These are phyloP conservation scores for Ophiostoma novo-ulmi DNA, from an alignment of 2,329 filamentous ascomycete species.

Conservation along the genomic window DNA sequence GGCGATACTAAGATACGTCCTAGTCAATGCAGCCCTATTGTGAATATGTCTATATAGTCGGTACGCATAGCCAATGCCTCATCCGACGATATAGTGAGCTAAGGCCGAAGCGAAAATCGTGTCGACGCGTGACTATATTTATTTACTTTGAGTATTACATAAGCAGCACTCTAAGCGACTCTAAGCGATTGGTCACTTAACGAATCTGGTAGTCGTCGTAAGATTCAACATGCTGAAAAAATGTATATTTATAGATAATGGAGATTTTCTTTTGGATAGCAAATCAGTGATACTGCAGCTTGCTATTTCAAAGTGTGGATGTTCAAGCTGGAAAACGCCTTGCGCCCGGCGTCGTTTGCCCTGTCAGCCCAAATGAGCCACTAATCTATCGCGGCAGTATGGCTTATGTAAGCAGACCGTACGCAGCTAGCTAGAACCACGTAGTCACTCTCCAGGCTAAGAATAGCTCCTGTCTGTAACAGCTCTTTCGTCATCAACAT, in stretches of 20 bases:
- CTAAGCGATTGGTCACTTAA: neutral
- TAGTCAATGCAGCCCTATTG: neutral
- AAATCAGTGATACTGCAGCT: too few relatives aligned
- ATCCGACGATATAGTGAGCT: neutral
- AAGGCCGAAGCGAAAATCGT: neutral
- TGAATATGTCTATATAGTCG: neutral
- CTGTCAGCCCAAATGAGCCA: neutral
- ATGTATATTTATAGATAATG: neutral
- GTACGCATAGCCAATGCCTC: neutral
- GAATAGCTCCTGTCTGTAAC: neutral
- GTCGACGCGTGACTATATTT: neutral
- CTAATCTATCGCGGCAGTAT: too few relatives aligned
- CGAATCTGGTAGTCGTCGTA: neutral
- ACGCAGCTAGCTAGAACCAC: neutral
- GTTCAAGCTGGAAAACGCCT: neutral
- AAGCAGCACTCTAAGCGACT: neutral
- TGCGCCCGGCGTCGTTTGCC: neutral
- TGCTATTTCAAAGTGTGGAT: neutral
- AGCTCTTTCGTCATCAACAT: neutral
- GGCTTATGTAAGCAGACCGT: neutral
- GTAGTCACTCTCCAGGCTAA: neutral
- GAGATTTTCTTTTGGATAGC: neutral
- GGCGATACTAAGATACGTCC: neutral
- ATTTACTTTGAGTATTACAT: neutral
- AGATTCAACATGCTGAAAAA: neutral